Base-by-base conservation (phyloP, 2,329 filamentous ascomycete genomes). In the Paracoccidioides brasiliensis region DNA sequence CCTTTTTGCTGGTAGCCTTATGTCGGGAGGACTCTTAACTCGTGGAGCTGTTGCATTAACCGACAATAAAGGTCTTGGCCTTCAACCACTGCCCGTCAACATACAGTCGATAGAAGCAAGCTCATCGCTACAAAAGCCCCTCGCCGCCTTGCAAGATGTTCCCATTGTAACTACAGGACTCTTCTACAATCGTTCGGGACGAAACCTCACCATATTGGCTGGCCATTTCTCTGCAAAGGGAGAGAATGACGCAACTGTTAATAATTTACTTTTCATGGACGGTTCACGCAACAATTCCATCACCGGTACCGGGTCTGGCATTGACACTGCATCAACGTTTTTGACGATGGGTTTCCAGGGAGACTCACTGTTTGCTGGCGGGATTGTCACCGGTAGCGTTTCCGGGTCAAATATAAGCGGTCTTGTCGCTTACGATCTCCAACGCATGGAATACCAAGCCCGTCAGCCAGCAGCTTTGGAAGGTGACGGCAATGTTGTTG, bases 211-310 rank as follows among this genome's bases (percentile, higher is more conserved):
- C 0, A 80, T 97, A 42, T 77, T 97, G 33, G 93, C 84, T 51
- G 93, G 93, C 1, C 88, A 90, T 64, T 98, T 98, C 67, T 80
- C 80, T 6, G 84, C 88, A 0, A 81, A 76, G 35, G 80, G 80
- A 12, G 79, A 78, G 6, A 80, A 90, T 61, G 87, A 84, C 28
- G 82, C 84, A 3, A 77, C 78, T 4, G 78, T 96, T 58, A 78
- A 89, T 61, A 97, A 96, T 64, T 74, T 98, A 14, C 76, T 86
- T 41, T 80, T 98, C 60, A 81, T 97, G 58, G 87, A 96, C 68
- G 84, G 85, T 45, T 80, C 82, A n/a, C 76, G 87, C 58, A 76
- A 76, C 30, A 75, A 85, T 62, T 74, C 76, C 3, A 76, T 94
- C 14, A 83, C 78, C 32, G 91, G 91, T 8, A 78, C 79, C 2